Percentiles rank a stretch among this genome's conserved stretches.
Conservation (phyloP, 345 rosid genomes). For the Linum usitatissimum region DNA sequence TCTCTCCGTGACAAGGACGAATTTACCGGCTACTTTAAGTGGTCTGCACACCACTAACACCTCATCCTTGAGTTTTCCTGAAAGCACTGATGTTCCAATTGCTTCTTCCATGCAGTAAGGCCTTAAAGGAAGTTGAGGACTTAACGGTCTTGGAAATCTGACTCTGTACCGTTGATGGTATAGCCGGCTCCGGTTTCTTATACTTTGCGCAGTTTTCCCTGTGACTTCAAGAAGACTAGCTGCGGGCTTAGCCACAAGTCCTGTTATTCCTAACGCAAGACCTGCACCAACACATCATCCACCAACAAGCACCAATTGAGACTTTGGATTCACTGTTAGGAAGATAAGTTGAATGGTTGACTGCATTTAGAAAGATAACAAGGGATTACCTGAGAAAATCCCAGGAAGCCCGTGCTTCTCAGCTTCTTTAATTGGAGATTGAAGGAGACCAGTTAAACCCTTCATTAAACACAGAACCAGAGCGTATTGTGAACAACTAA, state of each 20-base stretch:
- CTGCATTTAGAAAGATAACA: neutral
- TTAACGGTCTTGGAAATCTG: constrained; percentile 72
- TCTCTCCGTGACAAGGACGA: constrained; percentile 51
- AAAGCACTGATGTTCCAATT: constrained; percentile 60
- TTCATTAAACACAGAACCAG: constrained; percentile 17
- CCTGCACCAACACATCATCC: constrained; percentile 31
- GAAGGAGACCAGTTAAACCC: constrained; percentile 97
- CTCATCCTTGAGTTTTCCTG: constrained; percentile 57
- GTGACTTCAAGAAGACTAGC: constrained; percentile 94
- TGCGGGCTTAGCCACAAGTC: constrained; percentile 90
- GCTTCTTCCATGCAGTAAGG: constrained; percentile 97
- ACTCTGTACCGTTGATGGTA: constrained; percentile 48
- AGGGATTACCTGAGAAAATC: constrained; percentile 61
- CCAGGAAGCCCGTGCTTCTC: constrained; percentile 97
- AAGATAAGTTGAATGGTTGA: neutral
- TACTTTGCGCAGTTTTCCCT: constrained; percentile 89
- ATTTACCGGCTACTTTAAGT: constrained; percentile 62
- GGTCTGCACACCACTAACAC: constrained; percentile 52
- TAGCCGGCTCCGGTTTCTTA: constrained; percentile 67
- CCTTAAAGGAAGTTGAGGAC: constrained; percentile 64
- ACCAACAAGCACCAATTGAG: constrained; percentile 8
- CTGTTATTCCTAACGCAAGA: constrained; percentile 77
- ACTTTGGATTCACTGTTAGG: neutral
- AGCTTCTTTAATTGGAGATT: constrained; percentile 78
- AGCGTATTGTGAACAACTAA: no score